phyloP scores from a whole-genome alignment of 2,329 filamentous ascomycete genomes.

The Trichoderma polysporum region DNA sequence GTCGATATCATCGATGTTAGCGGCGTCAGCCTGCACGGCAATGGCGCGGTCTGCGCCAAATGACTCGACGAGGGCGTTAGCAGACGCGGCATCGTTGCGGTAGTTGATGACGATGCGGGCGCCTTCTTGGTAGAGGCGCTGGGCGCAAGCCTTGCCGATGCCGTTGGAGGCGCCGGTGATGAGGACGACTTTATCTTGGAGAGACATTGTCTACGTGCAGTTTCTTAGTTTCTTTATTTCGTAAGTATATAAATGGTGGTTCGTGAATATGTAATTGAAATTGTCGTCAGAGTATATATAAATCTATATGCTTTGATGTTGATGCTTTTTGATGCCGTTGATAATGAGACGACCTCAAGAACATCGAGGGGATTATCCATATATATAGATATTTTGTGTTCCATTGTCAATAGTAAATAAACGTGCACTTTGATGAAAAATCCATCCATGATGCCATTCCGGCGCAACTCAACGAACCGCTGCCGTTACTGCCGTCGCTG shows the following conservation, averaged over 20 bases:
- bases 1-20: slow-evolving; percentile 46
- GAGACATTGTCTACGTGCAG: slow-evolving; percentile 28
- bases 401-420: no score
- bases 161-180: slow-evolving; percentile 58
- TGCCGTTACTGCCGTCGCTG: neutral
- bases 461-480: neutral
- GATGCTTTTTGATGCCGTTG: neutral
- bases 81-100: slow-evolving; percentile 43
- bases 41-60: slow-evolving; percentile 50
- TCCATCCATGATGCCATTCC: neutral
- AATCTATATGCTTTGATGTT: neutral
- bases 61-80: slow-evolving; percentile 45
- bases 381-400: neutral
- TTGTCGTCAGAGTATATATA: neutral
- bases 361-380: neutral
- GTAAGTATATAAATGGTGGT: neutral
- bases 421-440: no score
- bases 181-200: slow-evolving; percentile 44
- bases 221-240: no score
- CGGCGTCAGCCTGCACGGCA: slow-evolving; percentile 57
- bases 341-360: neutral
- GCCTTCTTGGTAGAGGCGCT: slow-evolving; percentile 55
- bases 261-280: neutral
- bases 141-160: slow-evolving; percentile 58
- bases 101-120: slow-evolving; percentile 62